Conservation (phyloP, 2,329 filamentous ascomycete species). For the Westerdykella sp. region DNA sequence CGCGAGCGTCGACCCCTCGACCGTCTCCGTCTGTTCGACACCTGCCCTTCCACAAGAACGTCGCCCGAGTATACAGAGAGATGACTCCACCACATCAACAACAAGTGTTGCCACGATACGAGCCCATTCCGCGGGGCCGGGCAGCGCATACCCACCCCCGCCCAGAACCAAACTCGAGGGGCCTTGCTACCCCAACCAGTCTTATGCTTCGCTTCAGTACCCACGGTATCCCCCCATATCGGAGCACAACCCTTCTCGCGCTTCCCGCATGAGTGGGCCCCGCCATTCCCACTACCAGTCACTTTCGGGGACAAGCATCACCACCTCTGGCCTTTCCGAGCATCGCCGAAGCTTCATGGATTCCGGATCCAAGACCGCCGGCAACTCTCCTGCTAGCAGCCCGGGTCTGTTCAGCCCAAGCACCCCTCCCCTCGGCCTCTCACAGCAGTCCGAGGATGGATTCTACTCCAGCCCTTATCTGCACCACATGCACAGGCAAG, state of each 20-base stretch:
- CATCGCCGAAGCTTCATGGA: conserved; percentile 31
- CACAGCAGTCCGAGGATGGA: conserved; percentile 28
- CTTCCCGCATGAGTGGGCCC: conserved; percentile 38
- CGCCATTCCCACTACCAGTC: conserved; percentile 38
- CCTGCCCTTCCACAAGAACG: conserved; percentile 11
- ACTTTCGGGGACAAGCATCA: conserved; percentile 36
- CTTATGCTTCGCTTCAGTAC: conserved; percentile 44
- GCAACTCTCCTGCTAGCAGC: conserved; percentile 43
- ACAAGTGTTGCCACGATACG: conserved; percentile 40
- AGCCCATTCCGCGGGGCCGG: conserved; percentile 23
- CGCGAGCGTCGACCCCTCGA: conserved; percentile 22
- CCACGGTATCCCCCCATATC: conserved; percentile 39
- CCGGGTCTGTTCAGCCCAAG: conserved; percentile 44
- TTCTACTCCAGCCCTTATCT: conserved; percentile 47
- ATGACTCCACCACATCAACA: conserved; percentile 39
- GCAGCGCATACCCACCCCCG: conserved; percentile 13
- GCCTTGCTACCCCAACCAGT: conserved; percentile 45
- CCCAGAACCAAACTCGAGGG: conserved; percentile 23
- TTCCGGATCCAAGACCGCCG: conserved; percentile 38
- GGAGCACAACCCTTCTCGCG: conserved; percentile 16
- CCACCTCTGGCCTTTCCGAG: conserved; percentile 36
- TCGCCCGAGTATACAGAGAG: conserved; percentile 38
- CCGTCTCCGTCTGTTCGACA: conserved; percentile 16
- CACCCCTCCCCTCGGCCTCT: conserved; percentile 26
- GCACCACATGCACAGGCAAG: conserved; percentile 45